phyloP scores from a whole-genome alignment of 1,284 basidiomycete genomes.

The Pascua sp. region DNA sequence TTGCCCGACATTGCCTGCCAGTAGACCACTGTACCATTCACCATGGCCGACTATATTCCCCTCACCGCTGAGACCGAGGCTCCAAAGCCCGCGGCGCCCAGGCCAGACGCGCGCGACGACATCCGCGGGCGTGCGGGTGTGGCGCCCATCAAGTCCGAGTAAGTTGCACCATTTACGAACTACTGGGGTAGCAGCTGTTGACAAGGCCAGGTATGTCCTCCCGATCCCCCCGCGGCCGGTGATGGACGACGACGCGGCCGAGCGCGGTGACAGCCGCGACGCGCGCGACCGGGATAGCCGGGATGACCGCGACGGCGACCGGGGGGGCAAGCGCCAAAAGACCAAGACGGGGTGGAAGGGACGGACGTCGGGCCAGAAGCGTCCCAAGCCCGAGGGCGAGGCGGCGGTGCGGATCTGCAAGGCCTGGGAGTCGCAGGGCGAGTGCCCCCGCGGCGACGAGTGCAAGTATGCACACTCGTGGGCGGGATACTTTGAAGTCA shows the following conservation, averaged over 20 bases:
- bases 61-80: too few species aligned
- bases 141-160: conserved; percentile 74
- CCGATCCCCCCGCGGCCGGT: conserved; percentile 13
- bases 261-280: conserved; percentile 39
- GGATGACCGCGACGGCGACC: conserved; percentile 27
- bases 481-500: conserved; percentile 67
- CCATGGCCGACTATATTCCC: background rate
- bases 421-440: conserved; percentile 36
- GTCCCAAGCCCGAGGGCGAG: conserved; percentile 55
- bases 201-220: conserved; percentile 54
- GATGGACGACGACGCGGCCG: conserved; percentile 65
- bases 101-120: background rate
- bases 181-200: conserved; percentile 30
- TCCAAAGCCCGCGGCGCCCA: background rate
- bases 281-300: background rate
- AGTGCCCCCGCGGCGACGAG: conserved; percentile 16
- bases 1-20: background rate
- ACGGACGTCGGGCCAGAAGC: conserved; percentile 70
- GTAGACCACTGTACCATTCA: background rate
- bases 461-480: conserved; percentile 83
- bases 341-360: conserved; percentile 62
- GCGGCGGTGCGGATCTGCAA: conserved; percentile 36
- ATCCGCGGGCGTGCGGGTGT: conserved; percentile 52
- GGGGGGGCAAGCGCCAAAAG: conserved; percentile 43
- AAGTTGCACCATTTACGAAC: conserved; percentile 30